Evolutionary conservation across 2,329 filamentous ascomycete genomes (phyloP), one percentile per base, ranked within the genome.

Genomic region (Lachnellula suecica): DNA sequence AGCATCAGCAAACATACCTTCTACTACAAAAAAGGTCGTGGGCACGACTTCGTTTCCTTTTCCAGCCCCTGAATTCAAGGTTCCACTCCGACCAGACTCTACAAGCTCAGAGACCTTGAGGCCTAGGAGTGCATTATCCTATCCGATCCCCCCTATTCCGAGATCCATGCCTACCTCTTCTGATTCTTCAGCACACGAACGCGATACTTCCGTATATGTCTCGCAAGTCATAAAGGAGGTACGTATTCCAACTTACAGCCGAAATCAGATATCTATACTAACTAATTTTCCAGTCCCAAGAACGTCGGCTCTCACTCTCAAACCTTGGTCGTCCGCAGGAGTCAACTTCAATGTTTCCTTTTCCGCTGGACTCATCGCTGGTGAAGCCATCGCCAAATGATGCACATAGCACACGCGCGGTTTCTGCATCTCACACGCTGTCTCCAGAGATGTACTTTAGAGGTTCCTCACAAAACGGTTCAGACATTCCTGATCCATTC

Each of bases 221-320:
- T 49, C 54, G 13, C 63, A 62, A 37, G 23, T 58, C 20, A 56
- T 57, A 29, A 54, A 45, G 52, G 51, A 58, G 37, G 61, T 63
- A 51, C 37, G 59, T 38, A 23, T 20, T 44, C 23, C 17, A 45
- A 24, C 23, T 29, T 45, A 24, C 24, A 29, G 9, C 17, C 23
- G 34, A n/a, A 10, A 44, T n/a, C 29, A 24, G 27, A 19, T 23
- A 23, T 22, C 20, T 40, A 13, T 7, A 46, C 47, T 49, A 17
- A 50, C 6, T n/a, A 9, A 15, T 15, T 20, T 24, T 24, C 25
- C 17, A 43, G 40, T 43, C 40, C 11, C 40, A 43, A 43, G 17
- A 22, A 13, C 40, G 25, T 24, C 20, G 17, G 25, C 5, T 23
- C 13, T n/a, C 40, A 13, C 13, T 43, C 9, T 25, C 15, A 15